Evolutionary conservation across 2,329 filamentous ascomycete genomes (phyloP), one percentile per base, ranked within the genome.

Genomic region (Hypoxylon sp.): DNA sequence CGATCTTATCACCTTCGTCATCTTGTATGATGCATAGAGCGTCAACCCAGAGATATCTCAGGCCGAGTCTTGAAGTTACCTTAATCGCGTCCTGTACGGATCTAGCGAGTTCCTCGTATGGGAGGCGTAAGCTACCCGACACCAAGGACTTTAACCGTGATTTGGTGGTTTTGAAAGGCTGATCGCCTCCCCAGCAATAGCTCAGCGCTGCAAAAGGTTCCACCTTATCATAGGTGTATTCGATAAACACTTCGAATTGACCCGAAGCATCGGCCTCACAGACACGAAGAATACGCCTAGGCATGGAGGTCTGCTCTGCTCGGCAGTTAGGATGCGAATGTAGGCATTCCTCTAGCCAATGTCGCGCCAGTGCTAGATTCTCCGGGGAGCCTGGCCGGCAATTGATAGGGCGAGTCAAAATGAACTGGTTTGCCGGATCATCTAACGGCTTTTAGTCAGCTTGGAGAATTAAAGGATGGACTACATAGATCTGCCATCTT

Each of bases 101-200:
- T n/a, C n/a, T 21, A 43, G 57, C 21, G 21, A 60, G 45, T 21
- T 60, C 32, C 4, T 51, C 46, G 5, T 23, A 60, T 14, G 57
- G 23, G 10, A 60, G 45, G 10, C 36, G 30, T 10, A 60, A 23
- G 21, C 21, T 25, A 30, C 25, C 46, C 6, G 30, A 51, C 21
- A 23, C 21, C 34, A n/a, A 17, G 7, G 51, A 55, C 34, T 14
- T 30, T n/a, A 60, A 51, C n/a, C 46, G 46, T 21, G 57, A 43
- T 45, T 51, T 60, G 13, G 57, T 60, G 11, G 57, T 51, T 25
- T 60, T 60, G 36, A n/a, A 60, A 45, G 46, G 30, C 57, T 60
- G 46, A 14, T 60, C 57, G 23, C 57, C 57, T 2, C 57, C 57
- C 57, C 57, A 60, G 34, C 57, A 60, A 25, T 60, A 60, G 23